Conservation (phyloP, 306 rosid species). For the Casuarina cunninghamiana region DNA sequence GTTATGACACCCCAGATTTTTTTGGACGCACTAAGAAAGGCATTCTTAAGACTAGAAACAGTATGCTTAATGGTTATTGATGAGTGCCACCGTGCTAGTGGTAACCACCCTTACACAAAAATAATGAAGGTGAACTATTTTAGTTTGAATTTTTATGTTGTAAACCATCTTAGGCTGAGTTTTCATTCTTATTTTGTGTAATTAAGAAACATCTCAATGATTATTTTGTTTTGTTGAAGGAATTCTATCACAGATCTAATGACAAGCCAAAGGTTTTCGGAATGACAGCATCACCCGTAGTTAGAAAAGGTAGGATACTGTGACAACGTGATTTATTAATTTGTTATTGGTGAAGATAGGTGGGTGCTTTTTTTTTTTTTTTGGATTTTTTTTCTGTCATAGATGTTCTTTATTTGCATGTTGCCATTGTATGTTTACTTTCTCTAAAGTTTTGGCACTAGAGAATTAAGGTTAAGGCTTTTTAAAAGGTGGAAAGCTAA, state of each 20-base stretch:
- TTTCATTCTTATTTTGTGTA: neutral
- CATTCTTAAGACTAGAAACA: slow-evolving; percentile 59
- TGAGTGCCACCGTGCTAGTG: slow-evolving; percentile 82
- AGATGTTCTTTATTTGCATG: neutral
- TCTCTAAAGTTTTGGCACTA: neutral
- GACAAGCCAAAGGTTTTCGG: slow-evolving; percentile 87
- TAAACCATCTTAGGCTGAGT: slow-evolving; percentile 24
- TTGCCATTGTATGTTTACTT: neutral
- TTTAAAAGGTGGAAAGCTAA: neutral
- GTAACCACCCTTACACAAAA: slow-evolving; percentile 83
- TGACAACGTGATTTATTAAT: neutral
- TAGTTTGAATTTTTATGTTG: slow-evolving; percentile 11
- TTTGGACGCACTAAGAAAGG: slow-evolving; percentile 80
- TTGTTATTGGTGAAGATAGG: neutral
- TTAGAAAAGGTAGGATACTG: slow-evolving; percentile 59
- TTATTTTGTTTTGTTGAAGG: slow-evolving; percentile 54
- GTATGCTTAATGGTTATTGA: slow-evolving; percentile 74
- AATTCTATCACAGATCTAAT: slow-evolving; percentile 73
- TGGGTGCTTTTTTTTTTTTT: neutral
- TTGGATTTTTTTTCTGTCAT: neutral
- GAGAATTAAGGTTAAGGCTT: neutral
- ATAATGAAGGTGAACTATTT: slow-evolving; percentile 74
- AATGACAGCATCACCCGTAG: slow-evolving; percentile 91
- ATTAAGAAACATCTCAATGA: slow-evolving; percentile 12
- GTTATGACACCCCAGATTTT: slow-evolving; percentile 97